Conservation (phyloP, 495 filamentous ascomycete genomes). For the Lophiostoma macrostomum region DNA sequence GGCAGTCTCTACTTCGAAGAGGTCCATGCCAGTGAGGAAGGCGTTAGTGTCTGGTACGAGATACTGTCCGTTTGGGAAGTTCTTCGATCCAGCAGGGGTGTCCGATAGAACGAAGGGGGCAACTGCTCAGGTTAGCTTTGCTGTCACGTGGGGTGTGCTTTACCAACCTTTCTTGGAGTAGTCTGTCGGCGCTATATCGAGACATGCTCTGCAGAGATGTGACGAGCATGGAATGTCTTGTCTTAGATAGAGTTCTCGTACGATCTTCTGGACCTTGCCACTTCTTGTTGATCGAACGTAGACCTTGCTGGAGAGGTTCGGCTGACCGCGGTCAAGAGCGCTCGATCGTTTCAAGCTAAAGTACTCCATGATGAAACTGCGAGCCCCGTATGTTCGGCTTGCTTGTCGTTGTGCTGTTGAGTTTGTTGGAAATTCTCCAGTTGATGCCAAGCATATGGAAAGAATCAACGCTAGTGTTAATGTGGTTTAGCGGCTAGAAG, state of each 20-base stretch:
- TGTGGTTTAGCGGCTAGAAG: background rate
- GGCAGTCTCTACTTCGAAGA: conserved; percentile 85
- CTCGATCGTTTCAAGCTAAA: conserved; percentile 80
- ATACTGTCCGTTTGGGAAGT: conserved; percentile 85
- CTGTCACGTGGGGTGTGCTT: background rate
- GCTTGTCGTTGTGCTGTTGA: conserved; percentile 7
- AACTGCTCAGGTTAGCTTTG: conserved; percentile 48
- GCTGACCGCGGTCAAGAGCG: conserved; percentile 62
- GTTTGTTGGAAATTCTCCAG: conserved; percentile 20
- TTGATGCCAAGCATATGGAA: conserved; percentile 16
- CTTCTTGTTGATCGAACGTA: conserved; percentile 89
- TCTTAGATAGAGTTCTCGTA: conserved; percentile 90
- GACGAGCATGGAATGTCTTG: conserved; percentile 98
- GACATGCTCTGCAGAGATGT: conserved; percentile 73
- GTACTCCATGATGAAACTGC: conserved; percentile 52
- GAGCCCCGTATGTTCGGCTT: background rate
- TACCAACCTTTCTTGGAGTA: conserved; percentile 68
- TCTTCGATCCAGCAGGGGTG: conserved; percentile 74
- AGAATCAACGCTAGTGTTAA: conserved; percentile 11
- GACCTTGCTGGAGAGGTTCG: conserved; percentile 84
- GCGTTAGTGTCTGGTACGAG: conserved; percentile 95
- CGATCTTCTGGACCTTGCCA: conserved; percentile 98
- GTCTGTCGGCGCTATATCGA: conserved; percentile 66
- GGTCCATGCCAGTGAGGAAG: conserved; percentile 90
- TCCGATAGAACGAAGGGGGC: conserved; percentile 83